Conservation (phyloP, 495 filamentous ascomycete genomes). For the Staphylotrichum tortipilum region DNA sequence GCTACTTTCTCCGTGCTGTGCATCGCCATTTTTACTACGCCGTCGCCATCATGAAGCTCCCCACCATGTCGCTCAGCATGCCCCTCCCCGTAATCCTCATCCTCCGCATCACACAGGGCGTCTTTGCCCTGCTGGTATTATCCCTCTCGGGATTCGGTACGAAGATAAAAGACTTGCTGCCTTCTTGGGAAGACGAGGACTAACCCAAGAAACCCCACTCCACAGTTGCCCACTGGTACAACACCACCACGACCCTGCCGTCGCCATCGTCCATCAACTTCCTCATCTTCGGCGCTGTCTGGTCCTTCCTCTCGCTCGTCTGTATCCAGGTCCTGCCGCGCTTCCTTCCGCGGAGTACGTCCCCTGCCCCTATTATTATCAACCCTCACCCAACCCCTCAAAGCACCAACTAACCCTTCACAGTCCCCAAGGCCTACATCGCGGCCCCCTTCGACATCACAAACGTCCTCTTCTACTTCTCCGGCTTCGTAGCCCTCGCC, state of each 20-base stretch:
- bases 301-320: conserved; percentile 55
- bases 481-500: conserved; percentile 63
- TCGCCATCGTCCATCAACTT: conserved; percentile 59
- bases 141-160: conserved; percentile 66
- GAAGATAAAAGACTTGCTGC: no score
- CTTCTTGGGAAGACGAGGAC: not conserved
- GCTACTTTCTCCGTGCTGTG: conserved; percentile 1
- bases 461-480: conserved; percentile 76
- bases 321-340: conserved; percentile 58
- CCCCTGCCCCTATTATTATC: not conserved
- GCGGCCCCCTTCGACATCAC: conserved; percentile 52
- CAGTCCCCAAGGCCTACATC: conserved; percentile 48
- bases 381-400: no score
- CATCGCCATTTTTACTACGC: not conserved
- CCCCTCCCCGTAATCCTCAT: conserved; percentile 17
- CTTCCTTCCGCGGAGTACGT: conserved; percentile 37
- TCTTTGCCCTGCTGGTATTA: conserved; percentile 60
- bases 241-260: conserved; percentile 32
- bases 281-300: conserved; percentile 58
- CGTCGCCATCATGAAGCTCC: not conserved
- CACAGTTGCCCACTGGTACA: conserved; percentile 46
- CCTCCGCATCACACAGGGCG: conserved; percentile 43
- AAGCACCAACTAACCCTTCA: conserved; percentile 16
- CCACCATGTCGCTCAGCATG: conserved; percentile 16
- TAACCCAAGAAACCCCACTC: conserved; percentile 1